phyloP scores from a whole-genome alignment of 2,329 filamentous ascomycete genomes.

The Verticillium nubilum region DNA sequence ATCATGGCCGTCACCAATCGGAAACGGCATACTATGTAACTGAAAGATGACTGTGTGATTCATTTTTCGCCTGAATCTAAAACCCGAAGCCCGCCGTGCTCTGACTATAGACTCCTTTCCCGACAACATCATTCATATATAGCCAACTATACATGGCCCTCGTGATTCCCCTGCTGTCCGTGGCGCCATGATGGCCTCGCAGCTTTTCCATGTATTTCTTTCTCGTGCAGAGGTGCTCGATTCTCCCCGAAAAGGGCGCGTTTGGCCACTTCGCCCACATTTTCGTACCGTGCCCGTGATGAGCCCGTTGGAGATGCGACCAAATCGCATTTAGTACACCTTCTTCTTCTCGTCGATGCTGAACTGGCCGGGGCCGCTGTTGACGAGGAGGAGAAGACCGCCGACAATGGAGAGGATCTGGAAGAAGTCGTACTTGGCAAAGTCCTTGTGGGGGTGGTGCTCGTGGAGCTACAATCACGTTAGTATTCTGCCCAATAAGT shows the following conservation, averaged over 20 bases:
- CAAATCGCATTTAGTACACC: constrained; percentile 66
- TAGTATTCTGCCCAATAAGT: not conserved
- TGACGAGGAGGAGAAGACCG: constrained; percentile 91
- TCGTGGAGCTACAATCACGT: constrained; percentile 67
- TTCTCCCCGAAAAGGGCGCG: not conserved
- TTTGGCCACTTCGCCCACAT: not conserved
- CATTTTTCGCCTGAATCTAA: constrained; percentile 4
- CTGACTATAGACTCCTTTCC: constrained; percentile 7
- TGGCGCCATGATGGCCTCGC: constrained; percentile 15
- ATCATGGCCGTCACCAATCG: not conserved
- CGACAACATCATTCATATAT: constrained; percentile 12
- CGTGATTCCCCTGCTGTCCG: constrained; percentile 19
- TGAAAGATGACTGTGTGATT: constrained; percentile 9
- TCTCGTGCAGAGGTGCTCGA: not conserved
- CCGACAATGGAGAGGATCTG: constrained; percentile 98
- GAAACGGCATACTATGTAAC: not conserved
- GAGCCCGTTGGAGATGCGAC: not conserved
- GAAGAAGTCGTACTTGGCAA: constrained; percentile 99
- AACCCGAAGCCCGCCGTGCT: constrained; percentile 4
- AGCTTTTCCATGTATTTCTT: constrained; percentile 6
- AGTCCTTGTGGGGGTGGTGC: constrained; percentile 98
- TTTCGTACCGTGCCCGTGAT: not conserved
- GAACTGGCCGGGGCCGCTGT: constrained; percentile 96
- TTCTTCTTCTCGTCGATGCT: constrained; percentile 99
- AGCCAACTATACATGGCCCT: constrained; percentile 17